A percentile compares a stretch with the other conserved stretches of the same genome.
These are phyloP conservation scores for Exophiala mesophila DNA, from an alignment of 2,329 filamentous ascomycete species.

Conservation along the genomic window DNA sequence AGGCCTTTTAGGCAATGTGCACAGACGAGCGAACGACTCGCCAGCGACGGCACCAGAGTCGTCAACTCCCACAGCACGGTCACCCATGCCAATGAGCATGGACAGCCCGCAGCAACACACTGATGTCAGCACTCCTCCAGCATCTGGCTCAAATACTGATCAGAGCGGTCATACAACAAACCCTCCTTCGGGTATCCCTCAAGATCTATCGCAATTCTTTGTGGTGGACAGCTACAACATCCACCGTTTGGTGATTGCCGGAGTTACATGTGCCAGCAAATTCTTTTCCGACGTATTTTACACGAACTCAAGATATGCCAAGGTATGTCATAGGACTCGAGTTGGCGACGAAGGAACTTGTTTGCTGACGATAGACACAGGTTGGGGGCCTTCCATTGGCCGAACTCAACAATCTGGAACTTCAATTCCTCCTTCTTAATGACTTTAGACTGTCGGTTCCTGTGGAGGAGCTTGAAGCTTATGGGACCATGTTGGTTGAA, in stretches of 20 bases:
- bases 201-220: slow-evolving; percentile 61
- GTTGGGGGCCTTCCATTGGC: slow-evolving; percentile 87
- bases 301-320: slow-evolving; percentile 97
- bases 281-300: slow-evolving; percentile 99
- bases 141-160: slow-evolving; percentile 1
- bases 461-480: slow-evolving; percentile 92
- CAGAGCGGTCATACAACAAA: neutral
- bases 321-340: slow-evolving; percentile 56
- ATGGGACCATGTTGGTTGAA: slow-evolving; percentile 96
- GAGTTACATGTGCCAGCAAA: slow-evolving; percentile 97
- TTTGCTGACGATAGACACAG: slow-evolving; percentile 43
- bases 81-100: slow-evolving; percentile 17
- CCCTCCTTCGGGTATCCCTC: slow-evolving; percentile 4
- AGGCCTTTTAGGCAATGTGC: slow-evolving; percentile 62
- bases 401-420: slow-evolving; percentile 91
- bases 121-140: slow-evolving; percentile 11
- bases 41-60: slow-evolving; percentile 21
- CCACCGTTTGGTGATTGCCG: slow-evolving; percentile 90
- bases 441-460: slow-evolving; percentile 91
- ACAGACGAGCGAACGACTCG: slow-evolving; percentile 21
- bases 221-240: slow-evolving; percentile 99
- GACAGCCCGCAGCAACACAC: slow-evolving; percentile 22
- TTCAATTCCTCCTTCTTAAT: slow-evolving; percentile 92
- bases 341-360: neutral
- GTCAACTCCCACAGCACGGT: slow-evolving; percentile 17